Conservation (phyloP, 2,329 filamentous ascomycete species). For the Trichocomaceae sp. region DNA sequence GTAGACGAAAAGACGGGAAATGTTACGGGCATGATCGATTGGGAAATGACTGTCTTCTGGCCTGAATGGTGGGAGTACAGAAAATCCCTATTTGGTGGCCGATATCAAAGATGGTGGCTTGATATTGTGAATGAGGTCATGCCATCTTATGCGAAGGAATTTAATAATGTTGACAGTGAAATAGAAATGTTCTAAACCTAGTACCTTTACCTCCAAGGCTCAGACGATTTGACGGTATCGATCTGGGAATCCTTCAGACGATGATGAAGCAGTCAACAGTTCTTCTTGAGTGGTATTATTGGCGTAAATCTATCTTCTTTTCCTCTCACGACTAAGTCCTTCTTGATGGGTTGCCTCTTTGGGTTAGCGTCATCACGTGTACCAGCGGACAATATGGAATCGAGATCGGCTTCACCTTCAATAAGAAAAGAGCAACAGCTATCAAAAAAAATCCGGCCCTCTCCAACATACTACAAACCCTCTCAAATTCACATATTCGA, state of each 20-base stretch:
- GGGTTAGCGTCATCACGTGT: not conserved
- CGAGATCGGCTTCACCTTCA: not conserved
- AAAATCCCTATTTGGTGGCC: not conserved
- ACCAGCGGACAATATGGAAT: not conserved
- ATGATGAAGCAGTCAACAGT: no score
- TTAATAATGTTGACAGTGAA: conserved; percentile 1
- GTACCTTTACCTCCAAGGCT: no score
- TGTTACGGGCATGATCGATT: not conserved
- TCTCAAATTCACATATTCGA: no score
- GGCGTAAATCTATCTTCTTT: no score
- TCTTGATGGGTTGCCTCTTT: no score
- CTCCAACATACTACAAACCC: not conserved
- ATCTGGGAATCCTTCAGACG: no score
- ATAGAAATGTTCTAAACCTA: conserved; percentile 4
- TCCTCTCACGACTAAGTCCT: no score
- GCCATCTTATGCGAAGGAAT: conserved; percentile 1
- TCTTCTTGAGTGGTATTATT: no score
- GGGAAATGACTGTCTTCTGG: conserved; percentile 5
- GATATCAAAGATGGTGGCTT: not conserved
- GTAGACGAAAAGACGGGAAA: not conserved
- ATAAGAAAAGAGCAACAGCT: not conserved
- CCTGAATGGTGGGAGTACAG: conserved; percentile 3
- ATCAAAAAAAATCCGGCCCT: not conserved
- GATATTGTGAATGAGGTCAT: not conserved
- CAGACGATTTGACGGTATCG: no score